Conservation (phyloP, 805 yeast genomes). For the Kodamaea fukazawae region DNA sequence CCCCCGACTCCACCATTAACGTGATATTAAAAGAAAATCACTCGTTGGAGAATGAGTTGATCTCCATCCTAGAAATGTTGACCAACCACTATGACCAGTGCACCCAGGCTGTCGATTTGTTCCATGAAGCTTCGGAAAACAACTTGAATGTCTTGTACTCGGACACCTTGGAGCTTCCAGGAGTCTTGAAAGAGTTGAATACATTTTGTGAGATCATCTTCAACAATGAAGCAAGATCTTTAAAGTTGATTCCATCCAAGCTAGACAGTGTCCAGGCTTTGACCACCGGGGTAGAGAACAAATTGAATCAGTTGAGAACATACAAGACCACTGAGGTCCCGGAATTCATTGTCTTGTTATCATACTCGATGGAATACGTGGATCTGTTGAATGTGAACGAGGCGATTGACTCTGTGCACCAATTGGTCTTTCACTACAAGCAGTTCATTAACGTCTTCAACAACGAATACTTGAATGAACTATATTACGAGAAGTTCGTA, state of each 20-base stretch:
- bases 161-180: constrained; percentile 57
- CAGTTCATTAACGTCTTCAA: constrained; percentile 34
- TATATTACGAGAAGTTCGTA: constrained; percentile 37
- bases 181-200: constrained; percentile 49
- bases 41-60: constrained; percentile 65
- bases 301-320: constrained; percentile 16
- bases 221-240: constrained; percentile 33
- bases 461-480: constrained; percentile 35
- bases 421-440: constrained; percentile 33
- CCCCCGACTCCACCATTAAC: constrained; percentile 16
- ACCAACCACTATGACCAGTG: constrained; percentile 86
- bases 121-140: constrained; percentile 26
- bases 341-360: constrained; percentile 14
- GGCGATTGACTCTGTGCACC: constrained; percentile 27
- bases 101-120: constrained; percentile 41
- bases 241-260: constrained; percentile 13
- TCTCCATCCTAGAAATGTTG: constrained; percentile 62
- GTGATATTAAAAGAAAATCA: constrained; percentile 40
- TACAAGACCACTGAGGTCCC: constrained; percentile 27
- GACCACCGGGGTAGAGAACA: constrained; percentile 15
- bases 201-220: constrained; percentile 34
- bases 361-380: constrained; percentile 4
- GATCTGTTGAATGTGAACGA: constrained; percentile 7
- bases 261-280: constrained; percentile 10
- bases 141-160: constrained; percentile 43